Evolutionary conservation across 176 grass and related monocot genomes (phyloP).

Genomic region (Canna indica): DNA sequence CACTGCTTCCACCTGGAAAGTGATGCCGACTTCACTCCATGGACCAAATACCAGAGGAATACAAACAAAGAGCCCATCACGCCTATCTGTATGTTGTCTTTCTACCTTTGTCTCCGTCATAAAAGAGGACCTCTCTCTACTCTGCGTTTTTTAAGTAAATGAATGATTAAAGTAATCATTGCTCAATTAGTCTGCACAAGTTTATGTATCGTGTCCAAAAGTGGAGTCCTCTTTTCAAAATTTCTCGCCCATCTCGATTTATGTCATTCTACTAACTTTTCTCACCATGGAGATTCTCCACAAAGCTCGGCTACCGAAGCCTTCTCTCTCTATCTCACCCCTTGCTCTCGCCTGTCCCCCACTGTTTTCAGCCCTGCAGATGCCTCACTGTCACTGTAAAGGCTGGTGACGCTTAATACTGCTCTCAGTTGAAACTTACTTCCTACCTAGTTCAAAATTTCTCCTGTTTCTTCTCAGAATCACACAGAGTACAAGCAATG

Average conservation of each 20-base stretch:
- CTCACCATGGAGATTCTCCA: not conserved
- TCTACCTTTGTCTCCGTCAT: not conserved
- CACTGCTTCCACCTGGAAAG: not conserved
- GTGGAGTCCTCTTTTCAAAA: not conserved
- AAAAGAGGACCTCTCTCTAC: no score
- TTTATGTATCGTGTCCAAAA: not conserved
- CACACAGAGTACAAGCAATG: not conserved
- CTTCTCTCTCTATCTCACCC: not conserved
- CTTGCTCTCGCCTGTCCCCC: not conserved
- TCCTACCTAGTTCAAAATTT: not conserved
- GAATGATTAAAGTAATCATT: constrained; percentile 21
- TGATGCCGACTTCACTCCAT: not conserved
- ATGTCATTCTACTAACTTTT: not conserved
- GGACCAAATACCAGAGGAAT: not conserved
- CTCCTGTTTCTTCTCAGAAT: not conserved
- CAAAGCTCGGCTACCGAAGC: constrained; percentile 1
- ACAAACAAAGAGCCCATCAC: not conserved
- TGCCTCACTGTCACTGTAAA: constrained; percentile 1
- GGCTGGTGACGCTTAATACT: not conserved
- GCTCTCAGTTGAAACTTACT: not conserved
- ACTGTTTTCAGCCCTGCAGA: not conserved
- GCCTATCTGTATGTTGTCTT: not conserved
- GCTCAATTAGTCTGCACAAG: not conserved
- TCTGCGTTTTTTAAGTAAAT: not conserved
- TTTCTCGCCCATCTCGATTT: not conserved